Conservation (phyloP, 1,139 yeast genomes). For the Williopsis jadinii region DNA sequence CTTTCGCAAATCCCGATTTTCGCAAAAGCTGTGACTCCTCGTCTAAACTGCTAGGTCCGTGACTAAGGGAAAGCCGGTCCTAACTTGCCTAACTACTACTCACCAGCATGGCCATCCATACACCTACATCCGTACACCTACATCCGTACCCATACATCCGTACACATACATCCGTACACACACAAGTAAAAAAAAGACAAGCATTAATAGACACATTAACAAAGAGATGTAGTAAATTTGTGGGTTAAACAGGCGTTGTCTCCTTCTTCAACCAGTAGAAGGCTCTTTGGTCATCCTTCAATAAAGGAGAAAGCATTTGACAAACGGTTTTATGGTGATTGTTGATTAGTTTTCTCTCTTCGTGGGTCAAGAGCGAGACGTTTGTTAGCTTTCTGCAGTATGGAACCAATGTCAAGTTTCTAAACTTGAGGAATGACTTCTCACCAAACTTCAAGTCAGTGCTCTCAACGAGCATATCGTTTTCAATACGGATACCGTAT, state of each 20-base stretch:
- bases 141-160: too few species aligned
- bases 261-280: constrained; percentile 74
- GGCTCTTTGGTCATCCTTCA: constrained; percentile 46
- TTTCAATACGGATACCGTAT: constrained; percentile 92
- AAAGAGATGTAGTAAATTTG: too few species aligned
- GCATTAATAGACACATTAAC: too few species aligned
- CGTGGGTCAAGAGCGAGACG: constrained; percentile 42
- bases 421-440: constrained; percentile 63
- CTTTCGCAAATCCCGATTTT: too few species aligned
- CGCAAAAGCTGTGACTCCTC: too few species aligned
- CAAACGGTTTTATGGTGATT: constrained; percentile 59
- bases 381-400: constrained; percentile 68
- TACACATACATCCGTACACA: too few species aligned
- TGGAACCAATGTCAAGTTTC: constrained; percentile 88
- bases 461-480: constrained; percentile 54
- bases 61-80: too few species aligned
- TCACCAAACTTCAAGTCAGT: constrained; percentile 36
- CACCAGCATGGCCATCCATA: too few species aligned
- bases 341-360: constrained; percentile 66
- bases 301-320: constrained; percentile 41
- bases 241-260: constrained; percentile 28
- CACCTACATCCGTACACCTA: too few species aligned
- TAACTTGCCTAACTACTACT: too few species aligned
- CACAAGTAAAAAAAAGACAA: too few species aligned
- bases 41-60: too few species aligned